Base-by-base conservation (phyloP, 2,329 filamentous ascomycete genomes). In the Cyphellophora attinorum region DNA sequence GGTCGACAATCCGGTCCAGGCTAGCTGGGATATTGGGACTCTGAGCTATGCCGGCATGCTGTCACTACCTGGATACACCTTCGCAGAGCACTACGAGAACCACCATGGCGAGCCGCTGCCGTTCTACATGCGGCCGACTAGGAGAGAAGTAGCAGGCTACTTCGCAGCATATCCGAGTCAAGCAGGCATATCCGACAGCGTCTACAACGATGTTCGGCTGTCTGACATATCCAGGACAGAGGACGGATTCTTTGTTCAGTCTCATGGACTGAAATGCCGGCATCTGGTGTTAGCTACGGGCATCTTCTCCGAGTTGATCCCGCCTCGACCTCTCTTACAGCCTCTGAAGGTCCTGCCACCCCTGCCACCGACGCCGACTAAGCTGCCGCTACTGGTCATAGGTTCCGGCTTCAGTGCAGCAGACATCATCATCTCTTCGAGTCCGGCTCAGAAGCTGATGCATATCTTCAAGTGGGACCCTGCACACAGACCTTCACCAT, bases 401-500 rank as follows among this genome's bases (percentile, higher is more conserved):
- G 74, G 74, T 5, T 76, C 73, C 6, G 74, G 74, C 1, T 78
- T 77, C 51, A 74, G 72, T 3, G 74, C 74, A 2, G 74, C 74
- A 16, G 74, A 78, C 54, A 59, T 70, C 3, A 76, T 77, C 32
- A 68, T 76, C 25, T 74, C 71, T 5, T 60, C 67, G 13, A 57
- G 64, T 17, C 51, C 58, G 11, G 47, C 56, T n/a, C 67, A 67
- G 30, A 68, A 62, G 34, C 65, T 78, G 28, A 53, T 77, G n/a
- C 74, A 78, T 45, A 51, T 76, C 34, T 78, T 68, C 51, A 70
- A 70, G 49, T 78, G 74, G 74, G 60, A 64, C n/a, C 69, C 72
- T 0, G 61, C 72, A 6, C 60, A 57, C 4, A 61, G 63, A 12
- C 71, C 72, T 0, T 76, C 71, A 1, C 74, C 73, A 2, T 53